Evolutionary conservation across 164 flowering plant species (phyloP), one percentile per base, ranked within the genome.

Genomic region (Euptelea pleiosperma): DNA sequence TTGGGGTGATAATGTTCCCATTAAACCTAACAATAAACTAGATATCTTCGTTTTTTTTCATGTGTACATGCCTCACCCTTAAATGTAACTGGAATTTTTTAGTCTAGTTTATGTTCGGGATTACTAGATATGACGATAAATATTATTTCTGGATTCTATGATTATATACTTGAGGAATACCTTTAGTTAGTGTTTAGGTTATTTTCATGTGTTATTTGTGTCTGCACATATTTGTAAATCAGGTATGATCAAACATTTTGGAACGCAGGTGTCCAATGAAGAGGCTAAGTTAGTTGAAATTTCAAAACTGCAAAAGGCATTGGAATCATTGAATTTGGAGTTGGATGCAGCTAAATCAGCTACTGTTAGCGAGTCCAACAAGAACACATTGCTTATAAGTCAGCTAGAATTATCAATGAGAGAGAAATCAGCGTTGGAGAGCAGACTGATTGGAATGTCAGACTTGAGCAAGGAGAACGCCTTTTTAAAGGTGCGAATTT

Each of bases 301-400:
- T 34, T 73, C 86, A 62, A 91, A 87, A 57, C 94, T 89, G 62
- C 87, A 87, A 42, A 84, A 79, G 47, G 46, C 60, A 11, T 34
- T 89, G 61, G 87, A 75, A 70, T 71, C 86, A 14, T 55, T 82
- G 60, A 77, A 56, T 42, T 75, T 72, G 41, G 87, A 91, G 69
- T 74, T 94, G 52, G 89, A 85, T 69, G 86, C 83, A 16, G 87
- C 96, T 49, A 91, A 85, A 66, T 68, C 77, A 65, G 84, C 81
- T 6, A 74, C 81, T 30, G 72, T 69, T 25, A 80, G 71, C 61
- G 94, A 87, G 72, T 70, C 74, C 73, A 82, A 82, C 57, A 85
- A 83, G 71, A 94, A 80, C 68, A 72, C 69, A 5, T 70, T 75
- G 61, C 81, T 89, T 67, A 70, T 65, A 65, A 78, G 73, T 63